These are phyloP conservation scores for Collybia sp. DNA, from an alignment of 768 basidiomycete species.

Conservation along the genomic window DNA sequence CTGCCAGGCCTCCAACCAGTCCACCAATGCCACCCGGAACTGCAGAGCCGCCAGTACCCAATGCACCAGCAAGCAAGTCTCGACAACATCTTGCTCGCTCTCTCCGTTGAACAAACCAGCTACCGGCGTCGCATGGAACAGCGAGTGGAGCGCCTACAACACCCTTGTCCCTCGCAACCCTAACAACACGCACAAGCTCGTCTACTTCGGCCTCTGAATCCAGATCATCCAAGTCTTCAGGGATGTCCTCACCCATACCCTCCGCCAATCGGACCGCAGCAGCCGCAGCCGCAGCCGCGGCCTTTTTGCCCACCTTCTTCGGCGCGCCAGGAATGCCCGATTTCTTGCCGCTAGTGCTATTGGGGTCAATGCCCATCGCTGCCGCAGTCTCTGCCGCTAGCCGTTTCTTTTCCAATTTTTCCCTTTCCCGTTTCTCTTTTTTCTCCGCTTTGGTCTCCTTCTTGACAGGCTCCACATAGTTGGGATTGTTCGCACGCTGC, in stretches of 20 bases:
- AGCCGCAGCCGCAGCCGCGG: slow-evolving; percentile 46
- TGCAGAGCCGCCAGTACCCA: slow-evolving; percentile 35
- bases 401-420: slow-evolving; percentile 80
- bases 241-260: slow-evolving; percentile 48
- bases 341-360: slow-evolving; percentile 36
- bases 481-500: slow-evolving; percentile 85
- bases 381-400: slow-evolving; percentile 67
- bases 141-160: slow-evolving; percentile 64
- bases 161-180: slow-evolving; percentile 50
- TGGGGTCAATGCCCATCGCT: slow-evolving; percentile 48
- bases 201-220: slow-evolving; percentile 88
- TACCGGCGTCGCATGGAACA: slow-evolving; percentile 65
- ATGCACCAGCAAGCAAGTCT: slow-evolving; percentile 51
- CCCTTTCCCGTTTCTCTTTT: slow-evolving; percentile 78
- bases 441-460: slow-evolving; percentile 83
- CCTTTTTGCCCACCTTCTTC: slow-evolving; percentile 67
- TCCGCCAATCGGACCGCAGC: slow-evolving; percentile 41
- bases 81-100: slow-evolving; percentile 60
- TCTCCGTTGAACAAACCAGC: slow-evolving; percentile 78
- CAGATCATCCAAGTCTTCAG: slow-evolving; percentile 72
- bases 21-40: slow-evolving; percentile 23
- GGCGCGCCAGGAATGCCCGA: slow-evolving; percentile 29
- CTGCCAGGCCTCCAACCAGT: slow-evolving; percentile 17
- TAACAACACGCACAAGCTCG: slow-evolving; percentile 59
- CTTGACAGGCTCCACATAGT: slow-evolving; percentile 85